These are phyloP conservation scores for Boeremia lycopersici DNA, from an alignment of 2,329 filamentous ascomycete species.

Conservation along the genomic window DNA sequence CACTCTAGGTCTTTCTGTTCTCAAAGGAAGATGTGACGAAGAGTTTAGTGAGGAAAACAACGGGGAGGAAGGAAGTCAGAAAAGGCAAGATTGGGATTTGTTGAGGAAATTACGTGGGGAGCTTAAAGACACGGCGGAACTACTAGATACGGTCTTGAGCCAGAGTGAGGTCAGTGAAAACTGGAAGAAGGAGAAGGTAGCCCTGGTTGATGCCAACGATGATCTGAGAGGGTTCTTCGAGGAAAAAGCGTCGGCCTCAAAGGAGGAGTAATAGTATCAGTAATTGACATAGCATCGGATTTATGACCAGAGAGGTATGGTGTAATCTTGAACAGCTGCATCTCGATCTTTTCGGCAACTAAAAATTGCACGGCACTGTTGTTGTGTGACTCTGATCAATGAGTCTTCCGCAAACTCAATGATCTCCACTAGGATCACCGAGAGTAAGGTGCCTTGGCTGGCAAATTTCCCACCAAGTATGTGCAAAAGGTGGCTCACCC, in stretches of 20 bases:
- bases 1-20: conserved; percentile 60
- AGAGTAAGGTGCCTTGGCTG: conserved; percentile 1
- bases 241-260: background rate
- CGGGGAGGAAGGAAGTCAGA: conserved; percentile 21
- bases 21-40: conserved; percentile 40
- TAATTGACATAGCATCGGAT: background rate
- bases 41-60: conserved; percentile 16
- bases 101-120: background rate
- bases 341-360: background rate
- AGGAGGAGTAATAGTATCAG: background rate
- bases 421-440: conserved; percentile 2
- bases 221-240: conserved; percentile 21
- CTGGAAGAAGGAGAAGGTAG: conserved; percentile 26
- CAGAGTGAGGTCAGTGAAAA: conserved; percentile 17
- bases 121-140: conserved; percentile 33
- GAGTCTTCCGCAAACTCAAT: conserved; percentile 6
- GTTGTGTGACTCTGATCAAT: conserved; percentile 3
- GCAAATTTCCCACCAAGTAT: conserved; percentile 1
- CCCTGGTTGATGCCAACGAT: conserved; percentile 10
- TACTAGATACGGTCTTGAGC: conserved; percentile 33
- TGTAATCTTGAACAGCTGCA: background rate
- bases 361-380: background rate
- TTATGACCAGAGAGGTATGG: background rate
- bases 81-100: background rate
- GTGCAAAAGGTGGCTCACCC: background rate